Percentiles rank a stretch among this genome's conserved stretches.
Conservation (phyloP, 257 asterid species). For the Osmanthus fragrans region DNA sequence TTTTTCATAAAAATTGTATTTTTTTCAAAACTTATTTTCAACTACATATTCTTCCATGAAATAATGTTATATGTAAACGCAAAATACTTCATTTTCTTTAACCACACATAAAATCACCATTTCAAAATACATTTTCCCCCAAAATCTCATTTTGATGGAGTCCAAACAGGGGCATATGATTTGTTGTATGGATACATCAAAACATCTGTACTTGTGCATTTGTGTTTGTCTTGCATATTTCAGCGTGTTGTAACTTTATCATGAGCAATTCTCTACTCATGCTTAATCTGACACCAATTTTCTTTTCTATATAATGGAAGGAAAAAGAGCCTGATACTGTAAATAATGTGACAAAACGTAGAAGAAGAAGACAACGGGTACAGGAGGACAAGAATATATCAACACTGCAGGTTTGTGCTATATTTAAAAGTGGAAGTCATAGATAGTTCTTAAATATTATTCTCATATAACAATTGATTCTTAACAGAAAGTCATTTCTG, state of each 20-base stretch:
- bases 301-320: conserved; percentile 31
- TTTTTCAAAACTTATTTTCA: too few relatives aligned
- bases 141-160: too few relatives aligned
- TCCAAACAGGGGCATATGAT: neutral
- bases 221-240: neutral
- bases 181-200: neutral
- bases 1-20: too few relatives aligned
- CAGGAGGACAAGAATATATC: conserved; percentile 56
- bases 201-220: neutral
- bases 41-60: too few relatives aligned
- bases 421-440: conserved; percentile 1
- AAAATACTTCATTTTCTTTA: too few relatives aligned
- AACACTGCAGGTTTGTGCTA: conserved; percentile 54
- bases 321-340: conserved; percentile 58
- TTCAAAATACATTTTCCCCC: too few relatives aligned
- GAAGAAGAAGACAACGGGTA: conserved; percentile 51
- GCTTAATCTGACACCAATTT: neutral
- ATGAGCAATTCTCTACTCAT: neutral
- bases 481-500: conserved; percentile 50
- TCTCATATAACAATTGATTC: conserved; percentile 14
- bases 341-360: conserved; percentile 52
- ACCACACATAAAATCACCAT: too few relatives aligned
- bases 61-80: too few relatives aligned
- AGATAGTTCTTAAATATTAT: conserved; percentile 12
- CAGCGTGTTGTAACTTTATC: neutral